phyloP scores from a whole-genome alignment of 2,329 filamentous ascomycete genomes.

The Beauveria australis region DNA sequence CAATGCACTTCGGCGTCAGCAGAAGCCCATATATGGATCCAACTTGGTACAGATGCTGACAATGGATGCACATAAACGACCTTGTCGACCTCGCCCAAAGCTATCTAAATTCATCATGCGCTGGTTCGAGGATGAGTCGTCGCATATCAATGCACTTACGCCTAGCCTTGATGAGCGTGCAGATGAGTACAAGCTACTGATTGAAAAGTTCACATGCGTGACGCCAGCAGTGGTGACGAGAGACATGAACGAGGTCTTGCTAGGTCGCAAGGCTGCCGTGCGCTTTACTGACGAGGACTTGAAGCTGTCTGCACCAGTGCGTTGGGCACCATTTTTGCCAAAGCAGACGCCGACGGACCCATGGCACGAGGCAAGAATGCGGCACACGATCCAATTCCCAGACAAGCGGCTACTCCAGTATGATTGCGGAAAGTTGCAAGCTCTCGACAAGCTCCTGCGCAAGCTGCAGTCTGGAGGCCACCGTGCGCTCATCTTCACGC shows the following conservation, averaged over 20 bases:
- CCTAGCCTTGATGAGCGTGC: constrained; percentile 67
- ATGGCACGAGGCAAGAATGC: constrained; percentile 89
- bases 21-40: constrained; percentile 72
- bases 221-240: constrained; percentile 82
- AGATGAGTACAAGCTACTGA: constrained; percentile 60
- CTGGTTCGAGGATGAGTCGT: constrained; percentile 68
- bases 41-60: constrained; percentile 69
- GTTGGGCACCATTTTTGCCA: constrained; percentile 48
- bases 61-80: constrained; percentile 51
- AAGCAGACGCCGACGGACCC: constrained; percentile 59
- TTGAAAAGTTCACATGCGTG: constrained; percentile 85
- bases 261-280: constrained; percentile 52
- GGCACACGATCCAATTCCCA: constrained; percentile 89
- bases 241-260: constrained; percentile 60
- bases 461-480: constrained; percentile 84
- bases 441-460: constrained; percentile 76
- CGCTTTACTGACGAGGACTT: constrained; percentile 50
- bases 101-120: constrained; percentile 56
- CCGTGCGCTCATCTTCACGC: constrained; percentile 93
- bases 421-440: constrained; percentile 93
- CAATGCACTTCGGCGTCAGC: constrained; percentile 72
- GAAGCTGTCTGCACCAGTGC: constrained; percentile 47
- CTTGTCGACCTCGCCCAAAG: constrained; percentile 51
- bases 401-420: constrained; percentile 95
- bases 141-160: constrained; percentile 57